Base-by-base conservation (phyloP, 2,329 filamentous ascomycete genomes). In the Neurospora sp. region DNA sequence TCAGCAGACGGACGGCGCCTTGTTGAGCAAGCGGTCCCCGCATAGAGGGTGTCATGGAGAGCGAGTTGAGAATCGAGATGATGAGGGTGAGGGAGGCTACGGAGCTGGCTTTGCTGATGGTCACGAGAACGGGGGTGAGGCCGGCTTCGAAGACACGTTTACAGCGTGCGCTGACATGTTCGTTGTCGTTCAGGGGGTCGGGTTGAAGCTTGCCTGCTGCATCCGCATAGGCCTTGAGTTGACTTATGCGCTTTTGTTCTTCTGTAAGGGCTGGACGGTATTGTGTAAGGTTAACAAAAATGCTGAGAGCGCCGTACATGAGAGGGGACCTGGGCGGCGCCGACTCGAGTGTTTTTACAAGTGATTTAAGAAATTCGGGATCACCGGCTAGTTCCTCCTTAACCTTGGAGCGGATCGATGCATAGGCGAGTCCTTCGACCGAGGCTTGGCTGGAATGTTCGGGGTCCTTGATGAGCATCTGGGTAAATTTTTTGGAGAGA, bases 201-300 rank as follows among this genome's bases (percentile, higher is more conserved):
- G 86, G 83, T 2, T 85, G 82, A 0, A 86, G 78, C 72, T 87
- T 87, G 76, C 93, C 93, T 5, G 90, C 89, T 0, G 93, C 91
- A 77, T 97, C 93, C 15, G 96, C 96, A 76, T 98, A 99, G 2
- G 93, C 93, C 82, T 97, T 97, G 66, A 99, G 86, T 78, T 99
- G 92, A 6, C 87, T 87, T 82, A 99, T 93, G 77, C 92, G 93
- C 82, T 95, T 96, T 76, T 97, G 91, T 79, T 99, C 96, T 73
- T 97, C 95, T 0, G 93, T 90, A 52, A 94, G 84, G 8, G 84
- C 83, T 7, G 93, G 93, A 52, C 88, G 86, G 78, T 97, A 98
- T 38, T 87, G 85, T 15, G 93, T 97, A 68, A 99, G 82, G 77
- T 98, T 97, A 69, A 89, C 84, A 73, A 98, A 86, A 69, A 97